A percentile compares a stretch with the other conserved stretches of the same genome.
Conservation (phyloP, 2,329 filamentous ascomycete genomes). For the Cytospora paraplurivora region DNA sequence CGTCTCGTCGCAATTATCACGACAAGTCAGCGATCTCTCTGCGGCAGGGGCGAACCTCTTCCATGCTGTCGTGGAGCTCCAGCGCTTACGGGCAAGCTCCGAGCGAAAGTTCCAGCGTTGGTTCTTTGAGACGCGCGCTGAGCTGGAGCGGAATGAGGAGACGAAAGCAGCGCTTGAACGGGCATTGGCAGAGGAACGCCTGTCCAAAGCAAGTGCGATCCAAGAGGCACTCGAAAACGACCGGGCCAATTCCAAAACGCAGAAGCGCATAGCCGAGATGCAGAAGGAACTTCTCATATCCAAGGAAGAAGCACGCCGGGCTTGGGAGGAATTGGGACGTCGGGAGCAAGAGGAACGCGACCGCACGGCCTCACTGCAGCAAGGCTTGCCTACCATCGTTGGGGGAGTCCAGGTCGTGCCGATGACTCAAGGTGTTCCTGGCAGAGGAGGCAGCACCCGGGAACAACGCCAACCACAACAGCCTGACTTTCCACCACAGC, state of each 20-base stretch:
- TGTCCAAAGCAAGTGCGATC: slow-evolving; percentile 67
- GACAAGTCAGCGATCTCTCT: slow-evolving; percentile 95
- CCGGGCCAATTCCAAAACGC: slow-evolving; percentile 67
- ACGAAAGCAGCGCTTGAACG: slow-evolving; percentile 77
- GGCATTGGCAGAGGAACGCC: slow-evolving; percentile 73
- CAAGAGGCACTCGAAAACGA: slow-evolving; percentile 67
- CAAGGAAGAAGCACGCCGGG: slow-evolving; percentile 90
- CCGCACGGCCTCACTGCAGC: slow-evolving; percentile 79
- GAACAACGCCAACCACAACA: slow-evolving; percentile 40
- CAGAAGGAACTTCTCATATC: slow-evolving; percentile 90
- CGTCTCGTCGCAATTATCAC: slow-evolving; percentile 81
- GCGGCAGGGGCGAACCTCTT: slow-evolving; percentile 96
- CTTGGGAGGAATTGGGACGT: slow-evolving; percentile 95
- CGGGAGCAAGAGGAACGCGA: slow-evolving; percentile 93
- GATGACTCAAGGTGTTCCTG: slow-evolving; percentile 73
- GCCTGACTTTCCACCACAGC: slow-evolving; percentile 22
- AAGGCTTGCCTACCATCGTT: slow-evolving; percentile 84
- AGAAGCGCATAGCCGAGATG: slow-evolving; percentile 86
- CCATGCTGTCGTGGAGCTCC: slow-evolving; percentile 94
- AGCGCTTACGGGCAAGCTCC: slow-evolving; percentile 88
- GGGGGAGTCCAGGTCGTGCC: slow-evolving; percentile 95
- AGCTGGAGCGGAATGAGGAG: slow-evolving; percentile 84
- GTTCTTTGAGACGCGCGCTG: slow-evolving; percentile 93
- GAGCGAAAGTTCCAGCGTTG: slow-evolving; percentile 98
- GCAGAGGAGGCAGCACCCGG: slow-evolving; percentile 52